Percentiles rank a stretch among this genome's conserved stretches.
phyloP scores from a whole-genome alignment of 306 rosid species.

The Fagus sylvatica region DNA sequence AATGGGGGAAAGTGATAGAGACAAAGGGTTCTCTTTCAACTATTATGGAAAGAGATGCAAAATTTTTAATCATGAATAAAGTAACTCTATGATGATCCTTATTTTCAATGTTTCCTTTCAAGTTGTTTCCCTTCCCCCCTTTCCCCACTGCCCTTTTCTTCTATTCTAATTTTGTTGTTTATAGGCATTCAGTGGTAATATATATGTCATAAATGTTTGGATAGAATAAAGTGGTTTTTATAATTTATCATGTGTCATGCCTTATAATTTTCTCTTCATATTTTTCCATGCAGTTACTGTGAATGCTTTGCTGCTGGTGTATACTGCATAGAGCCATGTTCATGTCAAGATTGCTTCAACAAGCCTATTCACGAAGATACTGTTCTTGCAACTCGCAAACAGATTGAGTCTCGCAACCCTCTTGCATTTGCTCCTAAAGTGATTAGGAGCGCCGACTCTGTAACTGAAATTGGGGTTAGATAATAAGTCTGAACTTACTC shows the following conservation, averaged over 20 bases:
- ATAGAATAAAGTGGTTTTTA: not conserved
- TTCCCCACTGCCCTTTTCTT: not conserved
- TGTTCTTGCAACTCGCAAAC: conserved; percentile 78
- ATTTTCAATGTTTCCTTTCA: not conserved
- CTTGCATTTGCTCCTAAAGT: conserved; percentile 98
- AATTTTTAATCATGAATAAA: not conserved
- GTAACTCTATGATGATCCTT: not conserved
- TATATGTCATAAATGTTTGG: not conserved
- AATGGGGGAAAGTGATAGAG: conserved; percentile 3
- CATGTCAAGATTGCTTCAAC: conserved; percentile 85
- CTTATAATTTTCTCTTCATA: not conserved
- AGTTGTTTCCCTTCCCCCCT: not conserved
- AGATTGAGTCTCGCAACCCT: conserved; percentile 85
- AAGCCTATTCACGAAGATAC: conserved; percentile 76
- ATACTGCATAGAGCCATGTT: conserved; percentile 85
- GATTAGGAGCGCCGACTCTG: conserved; percentile 58
- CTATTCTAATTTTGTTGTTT: not conserved
- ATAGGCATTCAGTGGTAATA: not conserved
- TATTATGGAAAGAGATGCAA: not conserved
- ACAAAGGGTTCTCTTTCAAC: not conserved
- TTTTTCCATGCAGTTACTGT: conserved; percentile 63
- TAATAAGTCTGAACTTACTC: conserved; percentile 11
- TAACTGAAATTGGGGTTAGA: conserved; percentile 71
- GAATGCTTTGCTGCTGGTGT: conserved; percentile 95
- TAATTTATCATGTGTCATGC: not conserved